A percentile compares a stretch with the other conserved stretches of the same genome.
phyloP scores from a whole-genome alignment of 345 rosid species.

The Eucalyptus erythrocorys region DNA sequence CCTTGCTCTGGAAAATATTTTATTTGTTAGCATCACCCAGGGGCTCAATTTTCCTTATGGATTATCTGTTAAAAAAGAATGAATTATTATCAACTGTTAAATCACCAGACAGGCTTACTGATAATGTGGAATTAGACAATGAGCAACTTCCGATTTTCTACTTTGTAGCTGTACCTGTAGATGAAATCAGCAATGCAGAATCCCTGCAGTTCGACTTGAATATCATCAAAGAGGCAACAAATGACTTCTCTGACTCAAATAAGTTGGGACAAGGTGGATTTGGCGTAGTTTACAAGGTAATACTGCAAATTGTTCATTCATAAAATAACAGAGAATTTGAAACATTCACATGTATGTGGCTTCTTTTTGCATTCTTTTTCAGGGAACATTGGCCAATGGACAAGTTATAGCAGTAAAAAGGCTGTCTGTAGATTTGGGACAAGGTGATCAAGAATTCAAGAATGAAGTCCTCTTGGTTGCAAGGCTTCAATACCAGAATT shows the following conservation, averaged over 20 bases:
- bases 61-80: neutral
- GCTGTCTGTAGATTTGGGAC: neutral
- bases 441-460: neutral
- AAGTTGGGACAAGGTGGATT: constrained; percentile 9
- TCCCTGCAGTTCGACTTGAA: neutral
- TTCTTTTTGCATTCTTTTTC: neutral
- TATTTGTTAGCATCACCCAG: neutral
- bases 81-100: neutral
- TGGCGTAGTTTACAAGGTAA: neutral
- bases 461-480: neutral
- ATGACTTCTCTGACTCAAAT: constrained; percentile 1
- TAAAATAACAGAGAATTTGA: neutral
- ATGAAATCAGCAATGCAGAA: neutral
- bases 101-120: neutral
- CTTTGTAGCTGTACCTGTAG: neutral
- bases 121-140: neutral
- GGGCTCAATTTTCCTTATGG: neutral
- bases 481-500: neutral
- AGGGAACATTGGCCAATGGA: neutral
- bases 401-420: neutral
- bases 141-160: neutral
- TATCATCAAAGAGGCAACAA: constrained; percentile 8
- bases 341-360: neutral
- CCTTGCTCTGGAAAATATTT: neutral
- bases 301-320: neutral